Percentiles rank a stretch among this genome's conserved stretches.
phyloP scores from a whole-genome alignment of 176 grass and related monocot genomes.

The Lolium multiflorum region DNA sequence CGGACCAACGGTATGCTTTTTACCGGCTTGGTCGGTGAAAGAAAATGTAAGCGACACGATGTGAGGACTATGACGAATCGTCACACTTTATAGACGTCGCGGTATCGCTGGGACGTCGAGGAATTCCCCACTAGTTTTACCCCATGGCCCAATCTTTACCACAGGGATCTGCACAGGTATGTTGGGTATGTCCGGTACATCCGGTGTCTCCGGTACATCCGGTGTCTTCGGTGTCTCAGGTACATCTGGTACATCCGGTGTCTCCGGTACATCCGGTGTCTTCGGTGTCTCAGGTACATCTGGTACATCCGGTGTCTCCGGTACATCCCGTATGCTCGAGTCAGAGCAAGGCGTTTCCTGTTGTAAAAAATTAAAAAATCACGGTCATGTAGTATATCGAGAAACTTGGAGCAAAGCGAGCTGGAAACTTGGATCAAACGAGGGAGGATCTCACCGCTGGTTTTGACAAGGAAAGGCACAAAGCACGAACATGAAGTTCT shows the following conservation, averaged over 20 bases:
- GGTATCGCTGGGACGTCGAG: neutral
- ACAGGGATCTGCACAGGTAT: neutral
- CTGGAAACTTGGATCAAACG: too few relatives aligned
- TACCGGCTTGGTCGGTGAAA: neutral
- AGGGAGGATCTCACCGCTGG: too few relatives aligned
- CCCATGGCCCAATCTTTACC: neutral
- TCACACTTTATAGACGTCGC: neutral
- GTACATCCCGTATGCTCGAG: neutral
- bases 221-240: too few relatives aligned
- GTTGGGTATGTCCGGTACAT: too few relatives aligned
- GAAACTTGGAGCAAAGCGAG: too few relatives aligned
- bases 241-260: too few relatives aligned
- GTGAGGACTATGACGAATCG: neutral
- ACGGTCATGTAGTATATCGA: neutral
- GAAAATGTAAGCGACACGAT: conserved; percentile 7
- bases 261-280: too few relatives aligned
- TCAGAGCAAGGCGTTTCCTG: neutral
- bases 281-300: too few relatives aligned
- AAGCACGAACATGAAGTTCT: conserved; percentile 16
- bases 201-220: too few relatives aligned
- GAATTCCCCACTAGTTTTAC: neutral
- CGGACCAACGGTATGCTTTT: neutral
- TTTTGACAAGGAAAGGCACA: neutral
- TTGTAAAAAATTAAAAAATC: neutral
- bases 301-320: too few relatives aligned